phyloP scores from a whole-genome alignment of 2,329 filamentous ascomycete genomes.

The Scedosporium apiospermum region DNA sequence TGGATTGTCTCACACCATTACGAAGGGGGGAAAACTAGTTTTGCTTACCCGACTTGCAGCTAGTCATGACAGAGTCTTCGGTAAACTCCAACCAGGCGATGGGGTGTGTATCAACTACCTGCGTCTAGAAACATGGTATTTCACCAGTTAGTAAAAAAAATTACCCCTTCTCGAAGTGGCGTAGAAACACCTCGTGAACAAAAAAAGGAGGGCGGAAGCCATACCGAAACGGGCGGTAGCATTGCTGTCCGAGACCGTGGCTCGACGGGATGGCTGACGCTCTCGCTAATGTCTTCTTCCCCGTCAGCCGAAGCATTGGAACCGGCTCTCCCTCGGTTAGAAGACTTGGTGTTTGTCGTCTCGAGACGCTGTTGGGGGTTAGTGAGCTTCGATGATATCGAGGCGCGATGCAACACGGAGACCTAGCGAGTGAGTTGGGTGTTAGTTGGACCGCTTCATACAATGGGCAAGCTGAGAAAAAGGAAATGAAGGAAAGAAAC shows the following conservation, averaged over 20 bases:
- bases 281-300: slow-evolving; percentile 41
- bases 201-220: slow-evolving; percentile 14
- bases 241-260: slow-evolving; percentile 75
- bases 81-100: slow-evolving; percentile 90
- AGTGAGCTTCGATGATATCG: slow-evolving; percentile 31
- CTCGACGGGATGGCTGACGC: slow-evolving; percentile 71
- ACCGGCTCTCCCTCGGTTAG: slow-evolving; percentile 58
- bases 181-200: neutral
- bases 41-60: slow-evolving; percentile 80
- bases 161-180: neutral
- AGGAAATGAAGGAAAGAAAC: slow-evolving; percentile 22
- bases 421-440: slow-evolving; percentile 23
- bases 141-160: neutral
- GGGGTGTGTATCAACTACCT: slow-evolving; percentile 76
- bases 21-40: neutral
- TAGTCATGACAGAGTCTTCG: slow-evolving; percentile 84
- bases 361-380: slow-evolving; percentile 44
- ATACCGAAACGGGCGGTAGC: slow-evolving; percentile 81
- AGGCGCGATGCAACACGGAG: slow-evolving; percentile 46
- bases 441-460: slow-evolving; percentile 7
- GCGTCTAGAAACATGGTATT: slow-evolving; percentile 45
- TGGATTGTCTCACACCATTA: neutral
- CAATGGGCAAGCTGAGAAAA: slow-evolving; percentile 9
- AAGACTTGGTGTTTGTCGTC: slow-evolving; percentile 48
- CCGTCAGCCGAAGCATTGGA: slow-evolving; percentile 50